phyloP scores from a whole-genome alignment of 192 early-diverging fungal genomes.

The Podila horticola region DNA sequence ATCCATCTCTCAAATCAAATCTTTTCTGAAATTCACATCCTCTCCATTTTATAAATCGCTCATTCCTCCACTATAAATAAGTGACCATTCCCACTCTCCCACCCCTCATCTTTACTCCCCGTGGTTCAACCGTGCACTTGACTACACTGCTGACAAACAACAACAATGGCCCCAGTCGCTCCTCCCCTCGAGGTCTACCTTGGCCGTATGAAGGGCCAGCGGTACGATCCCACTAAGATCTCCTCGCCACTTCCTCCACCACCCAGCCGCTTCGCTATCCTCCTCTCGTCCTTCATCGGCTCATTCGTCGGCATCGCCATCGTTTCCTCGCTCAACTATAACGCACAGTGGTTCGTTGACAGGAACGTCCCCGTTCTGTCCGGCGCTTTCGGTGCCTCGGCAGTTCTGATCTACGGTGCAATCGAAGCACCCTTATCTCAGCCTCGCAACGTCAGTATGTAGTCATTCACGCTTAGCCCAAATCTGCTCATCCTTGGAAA shows the following conservation, averaged over 20 bases:
- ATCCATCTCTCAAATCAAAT: no score
- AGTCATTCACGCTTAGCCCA: background rate
- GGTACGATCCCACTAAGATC: conserved; percentile 22
- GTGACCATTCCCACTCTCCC: background rate
- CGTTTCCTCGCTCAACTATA: conserved; percentile 32
- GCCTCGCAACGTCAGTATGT: conserved; percentile 61
- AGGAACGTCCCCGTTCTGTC: conserved; percentile 26
- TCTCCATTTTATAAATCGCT: no score
- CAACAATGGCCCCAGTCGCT: conserved; percentile 6
- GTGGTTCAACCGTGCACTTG: background rate
- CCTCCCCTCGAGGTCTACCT: conserved; percentile 17
- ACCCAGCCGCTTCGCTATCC: conserved; percentile 23
- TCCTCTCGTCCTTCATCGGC: conserved; percentile 52
- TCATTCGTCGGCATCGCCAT: conserved; percentile 48
- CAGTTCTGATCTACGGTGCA: conserved; percentile 69
- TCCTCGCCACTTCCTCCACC: conserved; percentile 5
- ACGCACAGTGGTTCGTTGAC: conserved; percentile 39
- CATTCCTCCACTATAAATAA: no score
- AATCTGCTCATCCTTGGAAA: no score
- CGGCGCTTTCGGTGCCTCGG: conserved; percentile 63
- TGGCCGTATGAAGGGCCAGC: conserved; percentile 29
- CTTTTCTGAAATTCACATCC: no score
- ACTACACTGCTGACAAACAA: background rate
- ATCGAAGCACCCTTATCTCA: conserved; percentile 71
- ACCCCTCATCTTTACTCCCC: background rate